Evolutionary conservation across 345 rosid species (phyloP).

Genomic region (Linum trigynum): DNA sequence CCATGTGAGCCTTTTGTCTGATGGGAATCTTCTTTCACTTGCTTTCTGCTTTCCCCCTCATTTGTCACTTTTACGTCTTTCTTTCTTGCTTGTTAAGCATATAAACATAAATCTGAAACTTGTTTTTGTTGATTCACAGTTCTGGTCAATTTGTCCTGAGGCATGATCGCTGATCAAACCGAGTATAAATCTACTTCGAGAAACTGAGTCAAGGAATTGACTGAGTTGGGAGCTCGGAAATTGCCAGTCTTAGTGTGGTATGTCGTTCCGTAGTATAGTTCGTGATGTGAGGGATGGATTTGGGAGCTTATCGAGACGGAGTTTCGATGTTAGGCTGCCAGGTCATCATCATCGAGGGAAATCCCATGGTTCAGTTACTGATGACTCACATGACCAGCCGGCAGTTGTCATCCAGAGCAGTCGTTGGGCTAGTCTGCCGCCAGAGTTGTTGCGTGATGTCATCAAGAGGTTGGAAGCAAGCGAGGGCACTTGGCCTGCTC

Average conservation of each 20-base stretch:
- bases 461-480: conserved; percentile 86
- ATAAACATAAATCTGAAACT: background rate
- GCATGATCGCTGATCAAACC: background rate
- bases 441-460: conserved; percentile 77
- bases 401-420: conserved; percentile 45
- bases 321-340: conserved; percentile 75
- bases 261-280: conserved; percentile 90
- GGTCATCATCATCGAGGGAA: conserved; percentile 52
- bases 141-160: background rate
- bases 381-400: conserved; percentile 52
- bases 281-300: conserved; percentile 87
- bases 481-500: conserved; percentile 79
- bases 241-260: conserved; percentile 8
- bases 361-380: conserved; percentile 60
- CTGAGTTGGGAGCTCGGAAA: background rate
- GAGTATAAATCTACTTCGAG: background rate
- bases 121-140: background rate
- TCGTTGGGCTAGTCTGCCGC: conserved; percentile 83
- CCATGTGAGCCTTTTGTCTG: background rate
- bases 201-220: background rate
- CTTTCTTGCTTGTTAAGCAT: background rate
- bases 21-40: background rate
- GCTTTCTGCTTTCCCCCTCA: background rate
- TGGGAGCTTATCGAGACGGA: conserved; percentile 81
- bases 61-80: background rate